Conservation (phyloP, 2,329 filamentous ascomycete genomes). For the Penicillium sp. region DNA sequence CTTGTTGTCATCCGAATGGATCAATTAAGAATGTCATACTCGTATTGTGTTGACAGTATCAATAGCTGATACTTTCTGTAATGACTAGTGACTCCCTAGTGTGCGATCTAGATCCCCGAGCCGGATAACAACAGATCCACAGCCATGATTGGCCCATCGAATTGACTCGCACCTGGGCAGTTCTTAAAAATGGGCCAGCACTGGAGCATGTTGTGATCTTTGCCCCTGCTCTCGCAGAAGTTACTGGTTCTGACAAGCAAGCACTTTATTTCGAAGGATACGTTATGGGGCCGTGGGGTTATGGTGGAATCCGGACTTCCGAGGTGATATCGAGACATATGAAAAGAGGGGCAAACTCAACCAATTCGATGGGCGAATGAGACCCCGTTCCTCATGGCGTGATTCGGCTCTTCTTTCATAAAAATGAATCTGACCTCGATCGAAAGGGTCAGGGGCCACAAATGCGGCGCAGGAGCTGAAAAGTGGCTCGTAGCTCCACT, state of each 20-base stretch:
- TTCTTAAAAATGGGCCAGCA: neutral
- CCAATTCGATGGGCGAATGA: conserved; percentile 5
- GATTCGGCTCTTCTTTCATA: neutral
- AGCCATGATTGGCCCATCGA: conserved; percentile 1
- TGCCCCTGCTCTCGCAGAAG: too few species aligned
- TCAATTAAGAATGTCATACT: too few species aligned
- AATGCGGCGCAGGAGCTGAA: conserved; percentile 1
- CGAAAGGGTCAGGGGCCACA: neutral
- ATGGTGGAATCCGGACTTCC: neutral
- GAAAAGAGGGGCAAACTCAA: neutral
- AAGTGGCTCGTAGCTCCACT: neutral
- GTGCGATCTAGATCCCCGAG: conserved; percentile 6
- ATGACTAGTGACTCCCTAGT: neutral
- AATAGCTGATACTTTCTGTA: too few species aligned
- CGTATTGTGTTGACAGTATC: too few species aligned
- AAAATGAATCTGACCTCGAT: neutral
- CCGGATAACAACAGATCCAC: neutral
- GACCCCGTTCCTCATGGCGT: neutral
- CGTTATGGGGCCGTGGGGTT: neutral
- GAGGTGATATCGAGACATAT: neutral
- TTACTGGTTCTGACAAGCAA: too few species aligned
- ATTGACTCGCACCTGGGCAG: neutral
- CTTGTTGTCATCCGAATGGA: neutral
- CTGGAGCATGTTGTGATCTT: too few species aligned
- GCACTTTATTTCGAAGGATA: neutral